Base-by-base conservation (phyloP, 768 basidiomycete species). In the Glaciozyma antarctica region DNA sequence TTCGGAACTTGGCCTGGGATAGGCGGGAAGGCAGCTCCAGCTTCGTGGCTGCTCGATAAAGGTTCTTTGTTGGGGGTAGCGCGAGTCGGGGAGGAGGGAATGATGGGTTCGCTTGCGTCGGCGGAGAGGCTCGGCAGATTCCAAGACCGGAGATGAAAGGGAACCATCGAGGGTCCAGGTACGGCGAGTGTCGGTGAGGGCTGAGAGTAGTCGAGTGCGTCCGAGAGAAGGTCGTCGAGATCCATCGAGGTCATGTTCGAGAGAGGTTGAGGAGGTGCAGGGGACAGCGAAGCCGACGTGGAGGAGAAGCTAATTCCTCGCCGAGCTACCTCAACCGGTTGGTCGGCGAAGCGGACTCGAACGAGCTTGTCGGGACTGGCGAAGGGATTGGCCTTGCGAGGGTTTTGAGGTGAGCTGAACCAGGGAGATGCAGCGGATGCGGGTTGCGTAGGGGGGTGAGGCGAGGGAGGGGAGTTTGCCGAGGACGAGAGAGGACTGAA, bases 171-270 rank as follows among this genome's bases (percentile, higher is more conserved):
- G 3, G 63, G 62, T 9, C 26, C 53, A 6, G 58, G 43, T n/a
- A 58, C 65, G 44, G 22, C 49, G 28, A 66, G 17, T 2, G 69
- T 70, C 45, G 69, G 69, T 22, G 69, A 66, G 34, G 69, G 69
- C 26, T 62, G 60, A 32, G 64, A 70, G 7, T 69, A 61, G 32
- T 65, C 61, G 44, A 69, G 45, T 1, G 49, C 43, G 13, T 56
- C 64, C 0, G 32, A 30, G 0, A 61, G 64, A 3, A 69, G 54
- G n/a, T 58, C 64, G 2, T 5, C 61, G 6, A 60, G 54, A 19
- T 64, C 61, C 45, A 41, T 58, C 9, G 56, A 38, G 2, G 57
- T 49, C 4, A 24, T 6, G n/a, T n/a, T n/a, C 10, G 21, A 7
- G 7, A 7, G n/a, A 15, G 24, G 49, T 12, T 21, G 49, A 15